A percentile compares a stretch with the other conserved stretches of the same genome.
These are phyloP conservation scores for Dimargaris cristalligena DNA, from an alignment of 192 early-diverging fungal species.

Conservation along the genomic window DNA sequence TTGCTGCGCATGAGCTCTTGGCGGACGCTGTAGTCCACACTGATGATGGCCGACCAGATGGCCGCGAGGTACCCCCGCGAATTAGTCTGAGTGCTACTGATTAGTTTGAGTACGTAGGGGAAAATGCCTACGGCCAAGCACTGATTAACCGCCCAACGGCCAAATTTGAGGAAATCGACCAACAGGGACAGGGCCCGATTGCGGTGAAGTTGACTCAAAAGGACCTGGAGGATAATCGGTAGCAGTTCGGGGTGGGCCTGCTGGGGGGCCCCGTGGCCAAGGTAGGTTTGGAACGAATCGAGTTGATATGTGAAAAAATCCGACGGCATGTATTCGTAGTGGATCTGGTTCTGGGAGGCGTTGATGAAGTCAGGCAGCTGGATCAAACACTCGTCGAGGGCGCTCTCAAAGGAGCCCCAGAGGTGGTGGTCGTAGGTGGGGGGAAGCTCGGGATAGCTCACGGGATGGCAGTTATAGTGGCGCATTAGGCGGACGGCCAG, in stretches of 20 bases:
- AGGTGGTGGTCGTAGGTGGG: slow-evolving; percentile 87
- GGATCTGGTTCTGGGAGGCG: slow-evolving; percentile 10
- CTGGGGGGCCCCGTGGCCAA: slow-evolving; percentile 40
- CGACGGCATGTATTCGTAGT: slow-evolving; percentile 28
- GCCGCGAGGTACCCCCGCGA: slow-evolving; percentile 87
- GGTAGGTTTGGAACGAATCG: slow-evolving; percentile 94
- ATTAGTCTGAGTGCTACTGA: slow-evolving; percentile 82
- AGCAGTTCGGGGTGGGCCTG: slow-evolving; percentile 64
- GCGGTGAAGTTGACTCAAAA: slow-evolving; percentile 88
- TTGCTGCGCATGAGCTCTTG: slow-evolving; percentile 82
- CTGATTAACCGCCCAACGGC: slow-evolving; percentile 85
- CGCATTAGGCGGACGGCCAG: slow-evolving; percentile 93
- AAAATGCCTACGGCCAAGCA: slow-evolving; percentile 90
- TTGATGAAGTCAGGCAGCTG: slow-evolving; percentile 71
- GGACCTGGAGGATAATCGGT: slow-evolving; percentile 89
- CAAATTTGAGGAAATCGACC: slow-evolving; percentile 79
- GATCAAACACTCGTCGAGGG: slow-evolving; percentile 79
- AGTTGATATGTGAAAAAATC: slow-evolving; percentile 93
- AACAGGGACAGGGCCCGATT: slow-evolving; percentile 80
- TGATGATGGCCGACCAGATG: slow-evolving; percentile 93
- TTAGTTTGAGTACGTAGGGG: slow-evolving; percentile 89
- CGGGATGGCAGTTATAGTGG: slow-evolving; percentile 80
- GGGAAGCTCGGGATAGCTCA: slow-evolving; percentile 71
- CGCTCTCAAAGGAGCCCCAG: slow-evolving; percentile 91
- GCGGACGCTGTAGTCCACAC: slow-evolving; percentile 77